Percentiles rank a stretch among this genome's conserved stretches.
Conservation (phyloP, 257 asterid genomes). For the Linderniella brevidens region DNA sequence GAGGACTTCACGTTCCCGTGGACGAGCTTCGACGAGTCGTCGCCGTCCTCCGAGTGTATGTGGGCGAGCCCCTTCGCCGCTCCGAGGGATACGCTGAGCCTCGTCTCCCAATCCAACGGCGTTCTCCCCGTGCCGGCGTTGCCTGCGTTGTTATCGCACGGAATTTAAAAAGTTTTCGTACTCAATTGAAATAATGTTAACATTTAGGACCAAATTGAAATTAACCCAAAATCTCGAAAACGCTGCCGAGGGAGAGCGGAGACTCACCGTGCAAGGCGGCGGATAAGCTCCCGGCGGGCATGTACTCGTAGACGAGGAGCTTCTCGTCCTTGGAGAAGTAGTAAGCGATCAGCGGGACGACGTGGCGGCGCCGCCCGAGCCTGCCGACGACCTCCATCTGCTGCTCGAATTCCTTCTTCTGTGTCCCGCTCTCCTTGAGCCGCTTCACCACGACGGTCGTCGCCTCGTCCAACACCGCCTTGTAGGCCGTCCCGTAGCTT, state of each 20-base stretch:
- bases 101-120: constrained; percentile 60
- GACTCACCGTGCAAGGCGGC: constrained; percentile 79
- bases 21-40: constrained; percentile 13
- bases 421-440: constrained; percentile 50
- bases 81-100: constrained; percentile 63
- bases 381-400: constrained; percentile 58
- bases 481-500: constrained; percentile 75
- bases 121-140: constrained; percentile 32
- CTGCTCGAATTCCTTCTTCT: constrained; percentile 78
- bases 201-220: no score
- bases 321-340: constrained; percentile 90
- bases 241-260: no score
- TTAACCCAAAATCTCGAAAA: no score
- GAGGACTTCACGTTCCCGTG: constrained; percentile 90
- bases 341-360: constrained; percentile 59
- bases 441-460: constrained; percentile 76
- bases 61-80: constrained; percentile 65
- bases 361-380: constrained; percentile 41
- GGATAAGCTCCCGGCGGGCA: constrained; percentile 62
- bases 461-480: constrained; percentile 66
- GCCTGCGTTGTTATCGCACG: constrained; percentile 20
- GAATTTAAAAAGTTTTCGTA: no score
- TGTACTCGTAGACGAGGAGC: constrained; percentile 79
- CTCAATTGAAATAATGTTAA: no score
- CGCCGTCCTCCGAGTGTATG: constrained; percentile 58